Conservation (phyloP, 1,284 basidiomycete species). For the Albatrellus sp. region DNA sequence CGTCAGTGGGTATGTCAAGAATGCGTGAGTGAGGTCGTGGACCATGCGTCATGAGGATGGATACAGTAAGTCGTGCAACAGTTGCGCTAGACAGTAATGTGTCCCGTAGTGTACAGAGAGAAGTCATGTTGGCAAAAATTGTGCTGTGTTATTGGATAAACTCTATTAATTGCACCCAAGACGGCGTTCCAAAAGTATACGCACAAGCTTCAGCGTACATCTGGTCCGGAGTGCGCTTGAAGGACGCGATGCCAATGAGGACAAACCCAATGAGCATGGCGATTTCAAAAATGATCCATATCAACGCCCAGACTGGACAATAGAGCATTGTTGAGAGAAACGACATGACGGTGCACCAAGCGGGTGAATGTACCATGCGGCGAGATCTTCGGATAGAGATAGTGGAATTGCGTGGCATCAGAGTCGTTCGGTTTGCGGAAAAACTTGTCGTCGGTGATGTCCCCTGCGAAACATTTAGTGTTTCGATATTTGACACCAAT, state of each 20-base stretch:
- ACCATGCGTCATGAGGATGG: no score
- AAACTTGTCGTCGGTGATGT: slow-evolving; percentile 74
- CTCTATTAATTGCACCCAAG: neutral
- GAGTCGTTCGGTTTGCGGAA: slow-evolving; percentile 80
- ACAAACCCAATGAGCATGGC: slow-evolving; percentile 57
- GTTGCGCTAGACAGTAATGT: no score
- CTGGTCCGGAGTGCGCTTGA: slow-evolving; percentile 34
- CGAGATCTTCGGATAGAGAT: slow-evolving; percentile 53
- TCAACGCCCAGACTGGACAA: slow-evolving; percentile 52
- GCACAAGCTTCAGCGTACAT: slow-evolving; percentile 26
- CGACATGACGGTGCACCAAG: neutral
- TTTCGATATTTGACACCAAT: neutral
- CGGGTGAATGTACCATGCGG: slow-evolving; percentile 38
- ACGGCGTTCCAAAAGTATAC: slow-evolving; percentile 6
- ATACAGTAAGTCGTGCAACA: no score
- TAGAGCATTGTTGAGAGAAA: neutral
- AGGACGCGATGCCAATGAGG: slow-evolving; percentile 58
- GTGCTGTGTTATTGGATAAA: neutral
- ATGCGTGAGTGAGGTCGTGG: no score
- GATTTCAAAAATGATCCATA: slow-evolving; percentile 66
- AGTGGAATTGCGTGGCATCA: slow-evolving; percentile 65
- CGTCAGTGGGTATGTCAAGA: no score
- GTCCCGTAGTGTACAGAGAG: no score
- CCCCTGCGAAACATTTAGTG: slow-evolving; percentile 37
- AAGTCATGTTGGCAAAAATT: slow-evolving; percentile 8